Percentiles rank a stretch among this genome's conserved stretches.
phyloP scores from a whole-genome alignment of 2,329 filamentous ascomycete genomes.

The Hymenoscyphus scutula region DNA sequence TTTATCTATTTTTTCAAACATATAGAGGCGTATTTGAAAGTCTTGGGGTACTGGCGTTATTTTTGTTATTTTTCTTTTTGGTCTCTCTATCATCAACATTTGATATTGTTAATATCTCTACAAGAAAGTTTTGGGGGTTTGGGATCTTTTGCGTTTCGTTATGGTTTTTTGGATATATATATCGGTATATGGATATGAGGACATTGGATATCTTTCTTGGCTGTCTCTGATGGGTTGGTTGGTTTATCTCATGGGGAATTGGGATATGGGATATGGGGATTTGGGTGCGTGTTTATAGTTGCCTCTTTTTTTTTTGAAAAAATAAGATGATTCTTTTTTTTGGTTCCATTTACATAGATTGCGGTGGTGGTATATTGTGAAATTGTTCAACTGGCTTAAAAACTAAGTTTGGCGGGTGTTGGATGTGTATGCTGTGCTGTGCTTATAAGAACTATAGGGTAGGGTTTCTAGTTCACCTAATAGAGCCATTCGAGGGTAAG shows the following conservation, averaged over 20 bases:
- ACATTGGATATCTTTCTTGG: background rate
- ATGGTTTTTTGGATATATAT: constrained; percentile 1
- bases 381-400: no score
- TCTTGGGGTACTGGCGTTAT: background rate
- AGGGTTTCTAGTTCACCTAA: no score
- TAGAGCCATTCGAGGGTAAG: no score
- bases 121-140: background rate
- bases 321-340: background rate
- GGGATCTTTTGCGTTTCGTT: background rate
- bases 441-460: no score
- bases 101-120: constrained; percentile 2
- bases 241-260: background rate
- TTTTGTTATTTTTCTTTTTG: no score
- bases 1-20: background rate
- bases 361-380: no score
- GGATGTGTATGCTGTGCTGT: no score
- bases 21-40: background rate
- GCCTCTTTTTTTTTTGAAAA: no score
- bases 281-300: constrained; percentile 1
- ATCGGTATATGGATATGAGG: background rate
- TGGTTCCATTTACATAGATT: no score
- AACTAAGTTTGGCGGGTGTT: no score
- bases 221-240: background rate
- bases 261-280: background rate
- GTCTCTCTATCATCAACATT: background rate